Base-by-base conservation (phyloP, 1,284 basidiomycete genomes). In the Boletellus deceptivus region DNA sequence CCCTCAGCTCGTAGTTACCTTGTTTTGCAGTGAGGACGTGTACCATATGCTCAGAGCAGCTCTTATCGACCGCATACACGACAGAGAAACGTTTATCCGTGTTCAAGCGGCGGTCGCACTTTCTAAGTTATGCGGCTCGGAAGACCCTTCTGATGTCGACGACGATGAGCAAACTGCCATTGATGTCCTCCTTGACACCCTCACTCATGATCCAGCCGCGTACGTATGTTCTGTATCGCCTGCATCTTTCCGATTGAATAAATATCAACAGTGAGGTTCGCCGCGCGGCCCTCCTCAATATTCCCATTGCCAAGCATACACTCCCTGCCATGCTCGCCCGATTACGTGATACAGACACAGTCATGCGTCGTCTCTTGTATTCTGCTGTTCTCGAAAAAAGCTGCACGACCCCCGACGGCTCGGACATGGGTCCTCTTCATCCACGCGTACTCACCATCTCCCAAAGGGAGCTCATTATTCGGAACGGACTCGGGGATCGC, bases 51-150 rank as follows among this genome's bases (percentile, higher is more conserved):
- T 98, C 6, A 80, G 86, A 35, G 70, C 76, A 9, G 77, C 82
- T 7, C 75, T 98, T 1, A 75, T 93, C n/a, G 84, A 89, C 3
- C 82, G 96, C 22, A 72, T 90, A 13, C 78, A 79, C 16, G 96
- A 98, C 75, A 98, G 93, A 69, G 96, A 98, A 62, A 69, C 85
- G 0, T 64, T 79, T 6, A 86, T 98, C 6, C 83, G 96, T 18
- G 84, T 89, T 0, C 92, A 96, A 62, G 91, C 94, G 1, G 84
- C 89, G 9, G 77, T 91, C 13, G 93, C 91, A 0, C 79, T 99
- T 3, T 85, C 91, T 2, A 94, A 93, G 61, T 79, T 98, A 8
- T 83, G 87, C 50, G 83, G 83, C 7, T 84, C 83, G 14, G 91
- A 95, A 62, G 85, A 89, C 50, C 76, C 80, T 1, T 78, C 81